Conservation (phyloP, 768 basidiomycete genomes). For the Mycena galericulata region DNA sequence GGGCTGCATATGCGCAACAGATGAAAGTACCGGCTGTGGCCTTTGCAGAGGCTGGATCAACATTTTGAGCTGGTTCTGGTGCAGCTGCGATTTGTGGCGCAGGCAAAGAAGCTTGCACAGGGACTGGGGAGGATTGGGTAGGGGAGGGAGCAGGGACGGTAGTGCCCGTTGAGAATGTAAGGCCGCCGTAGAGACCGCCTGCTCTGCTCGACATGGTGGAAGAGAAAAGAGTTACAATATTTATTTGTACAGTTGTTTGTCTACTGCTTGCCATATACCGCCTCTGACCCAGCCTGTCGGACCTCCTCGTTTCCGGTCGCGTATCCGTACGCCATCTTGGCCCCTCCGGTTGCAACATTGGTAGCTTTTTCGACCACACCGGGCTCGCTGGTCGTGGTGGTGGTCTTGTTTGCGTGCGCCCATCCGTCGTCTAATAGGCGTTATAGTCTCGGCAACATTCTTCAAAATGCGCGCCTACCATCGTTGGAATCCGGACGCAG, state of each 20-base stretch:
- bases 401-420: slow-evolving; percentile 47
- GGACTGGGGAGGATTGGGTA: slow-evolving; percentile 37
- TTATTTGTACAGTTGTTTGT: neutral
- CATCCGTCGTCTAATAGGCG: slow-evolving; percentile 53
- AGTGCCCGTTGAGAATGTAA: slow-evolving; percentile 82
- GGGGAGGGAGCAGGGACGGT: slow-evolving; percentile 58
- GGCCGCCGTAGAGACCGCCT: slow-evolving; percentile 88
- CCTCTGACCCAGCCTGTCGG: slow-evolving; percentile 49
- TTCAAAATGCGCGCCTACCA: slow-evolving; percentile 41
- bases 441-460: neutral
- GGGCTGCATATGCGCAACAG: slow-evolving; percentile 58
- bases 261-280: slow-evolving; percentile 27
- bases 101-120: slow-evolving; percentile 31
- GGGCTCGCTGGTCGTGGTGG: slow-evolving; percentile 7
- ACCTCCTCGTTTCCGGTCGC: slow-evolving; percentile 50
- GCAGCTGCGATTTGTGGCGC: slow-evolving; percentile 40
- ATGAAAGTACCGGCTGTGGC: slow-evolving; percentile 69
- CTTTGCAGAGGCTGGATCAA: slow-evolving; percentile 52
- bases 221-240: neutral
- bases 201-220: slow-evolving; percentile 74
- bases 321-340: slow-evolving; percentile 50
- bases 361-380: slow-evolving; percentile 41
- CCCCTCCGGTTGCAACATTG: slow-evolving; percentile 42
- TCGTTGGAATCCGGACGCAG: slow-evolving; percentile 58
- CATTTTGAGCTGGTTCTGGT: slow-evolving; percentile 43